Evolutionary conservation across 1,284 basidiomycete genomes (phyloP).

Genomic region (Ceratobasidium sp.): DNA sequence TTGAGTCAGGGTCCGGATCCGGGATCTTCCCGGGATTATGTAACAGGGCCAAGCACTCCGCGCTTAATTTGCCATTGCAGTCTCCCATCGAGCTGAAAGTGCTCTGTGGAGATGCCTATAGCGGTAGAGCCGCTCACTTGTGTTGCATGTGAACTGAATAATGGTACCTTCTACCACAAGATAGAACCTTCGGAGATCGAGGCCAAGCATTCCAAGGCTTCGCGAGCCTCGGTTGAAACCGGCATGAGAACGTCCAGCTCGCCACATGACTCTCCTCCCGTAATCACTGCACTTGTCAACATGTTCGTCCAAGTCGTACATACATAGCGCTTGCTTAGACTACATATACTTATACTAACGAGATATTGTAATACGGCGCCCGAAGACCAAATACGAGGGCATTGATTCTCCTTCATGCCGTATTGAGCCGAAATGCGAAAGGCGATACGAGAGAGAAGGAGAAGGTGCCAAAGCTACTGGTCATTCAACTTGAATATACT

Average conservation of each 20-base stretch:
- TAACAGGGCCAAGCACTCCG: neutral
- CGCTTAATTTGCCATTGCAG: neutral
- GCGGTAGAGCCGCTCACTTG: neutral
- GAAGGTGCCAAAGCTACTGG: no score
- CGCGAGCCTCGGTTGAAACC: neutral
- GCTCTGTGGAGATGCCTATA: neutral
- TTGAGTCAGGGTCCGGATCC: neutral
- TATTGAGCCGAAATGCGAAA: no score
- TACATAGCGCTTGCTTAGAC: no score
- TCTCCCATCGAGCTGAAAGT: neutral
- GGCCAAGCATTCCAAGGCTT: neutral
- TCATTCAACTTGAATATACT: no score
- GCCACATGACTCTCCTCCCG: neutral
- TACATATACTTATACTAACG: no score
- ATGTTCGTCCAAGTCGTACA: neutral
- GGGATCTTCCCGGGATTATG: constrained; percentile 14
- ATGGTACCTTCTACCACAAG: neutral
- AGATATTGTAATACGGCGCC: no score
- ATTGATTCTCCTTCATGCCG: no score
- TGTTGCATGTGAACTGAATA: neutral
- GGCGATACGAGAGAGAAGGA: no score
- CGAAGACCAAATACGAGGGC: no score
- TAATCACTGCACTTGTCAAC: neutral
- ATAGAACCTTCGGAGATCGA: neutral
- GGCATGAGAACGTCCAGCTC: neutral